Evolutionary conservation across 108 stramenopile species (phyloP), one percentile per base, ranked within the genome.

Genomic region (Skeletonema tropicum): DNA sequence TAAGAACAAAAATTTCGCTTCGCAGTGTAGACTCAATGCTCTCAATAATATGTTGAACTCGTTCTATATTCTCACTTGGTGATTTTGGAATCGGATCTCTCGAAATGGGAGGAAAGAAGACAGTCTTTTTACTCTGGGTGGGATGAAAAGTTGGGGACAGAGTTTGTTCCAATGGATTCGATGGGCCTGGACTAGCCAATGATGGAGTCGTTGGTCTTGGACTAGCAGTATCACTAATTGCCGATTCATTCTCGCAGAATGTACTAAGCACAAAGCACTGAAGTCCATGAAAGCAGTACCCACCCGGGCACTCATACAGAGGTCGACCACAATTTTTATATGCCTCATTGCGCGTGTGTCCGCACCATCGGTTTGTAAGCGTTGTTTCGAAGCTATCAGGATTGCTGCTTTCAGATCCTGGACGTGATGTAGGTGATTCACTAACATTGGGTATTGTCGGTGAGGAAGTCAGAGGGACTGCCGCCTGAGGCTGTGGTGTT

Each of bases 1-100:
- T 49, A 2, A 64, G 21, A 21, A 73, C 62, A 64, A 73, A 73
- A 26, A 73, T 38, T 38, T 73, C 62, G 29, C 45, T 73, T 29
- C 55, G 61, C 13, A 73, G 62, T 8, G 29, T 10, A 31, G 25
- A 25, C 9, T 48, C 4, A 6, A 64, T 23, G 17, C 32, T 61
- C 21, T 52, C 30, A 17, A 73, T 8, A 23, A 52, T 49, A 10
- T 55, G 42, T 21, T 64, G 41, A 23, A 64, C 19, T 31, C 32
- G 35, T 11, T 14, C n/a, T 32, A 73, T 35, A 45, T 64, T 73
- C 13, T 35, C 35, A 49, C 1, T 14, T 64, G 71, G 49, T 35
- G 71, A 35, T 9, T 52, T 64, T 15, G 71, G 48, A 15, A 25
- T 33, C 31, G 30, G 19, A 19, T 52, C 35, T 19, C 35, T 7